phyloP scores from a whole-genome alignment of 2,329 filamentous ascomycete genomes.

The Mycogone perniciosa region DNA sequence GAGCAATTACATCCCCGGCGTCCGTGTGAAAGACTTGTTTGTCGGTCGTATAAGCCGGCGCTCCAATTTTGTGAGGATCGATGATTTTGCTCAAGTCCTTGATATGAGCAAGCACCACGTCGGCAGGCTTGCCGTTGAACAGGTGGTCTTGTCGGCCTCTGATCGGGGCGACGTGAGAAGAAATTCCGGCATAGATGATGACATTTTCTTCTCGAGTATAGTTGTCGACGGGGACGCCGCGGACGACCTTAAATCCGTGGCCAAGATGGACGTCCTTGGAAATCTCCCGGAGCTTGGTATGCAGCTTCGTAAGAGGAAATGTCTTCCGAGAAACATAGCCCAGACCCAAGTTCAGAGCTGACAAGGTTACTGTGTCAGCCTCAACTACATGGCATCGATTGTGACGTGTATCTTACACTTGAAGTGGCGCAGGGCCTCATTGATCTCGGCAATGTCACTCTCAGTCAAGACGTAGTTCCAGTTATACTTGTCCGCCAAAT shows the following conservation, averaged over 20 bases:
- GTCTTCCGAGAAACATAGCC: slow-evolving; percentile 38
- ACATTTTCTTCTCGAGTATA: slow-evolving; percentile 52
- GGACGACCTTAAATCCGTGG: slow-evolving; percentile 55
- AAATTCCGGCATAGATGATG: slow-evolving; percentile 54
- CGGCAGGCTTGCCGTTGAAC: slow-evolving; percentile 38
- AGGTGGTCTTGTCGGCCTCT: slow-evolving; percentile 48
- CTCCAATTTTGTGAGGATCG: slow-evolving; percentile 39
- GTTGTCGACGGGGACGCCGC: slow-evolving; percentile 47
- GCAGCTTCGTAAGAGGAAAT: slow-evolving; percentile 50
- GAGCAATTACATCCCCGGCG: slow-evolving; percentile 50
- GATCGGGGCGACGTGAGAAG: slow-evolving; percentile 49
- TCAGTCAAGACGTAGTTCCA: slow-evolving; percentile 47
- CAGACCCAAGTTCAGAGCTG: slow-evolving; percentile 31
- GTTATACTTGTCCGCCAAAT: slow-evolving; percentile 40
- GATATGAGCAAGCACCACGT: slow-evolving; percentile 53
- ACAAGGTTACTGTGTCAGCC: background rate
- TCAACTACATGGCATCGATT: background rate
- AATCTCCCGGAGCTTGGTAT: slow-evolving; percentile 41
- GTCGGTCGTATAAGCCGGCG: slow-evolving; percentile 53
- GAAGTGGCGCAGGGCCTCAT: slow-evolving; percentile 35
- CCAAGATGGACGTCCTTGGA: slow-evolving; percentile 51
- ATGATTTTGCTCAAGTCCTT: slow-evolving; percentile 44
- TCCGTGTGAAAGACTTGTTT: slow-evolving; percentile 61
- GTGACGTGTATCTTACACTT: slow-evolving; percentile 25
- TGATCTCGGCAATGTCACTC: slow-evolving; percentile 44